phyloP scores from a whole-genome alignment of 371 early-diverging fungal genomes.

The Syncephalastrum sp. region DNA sequence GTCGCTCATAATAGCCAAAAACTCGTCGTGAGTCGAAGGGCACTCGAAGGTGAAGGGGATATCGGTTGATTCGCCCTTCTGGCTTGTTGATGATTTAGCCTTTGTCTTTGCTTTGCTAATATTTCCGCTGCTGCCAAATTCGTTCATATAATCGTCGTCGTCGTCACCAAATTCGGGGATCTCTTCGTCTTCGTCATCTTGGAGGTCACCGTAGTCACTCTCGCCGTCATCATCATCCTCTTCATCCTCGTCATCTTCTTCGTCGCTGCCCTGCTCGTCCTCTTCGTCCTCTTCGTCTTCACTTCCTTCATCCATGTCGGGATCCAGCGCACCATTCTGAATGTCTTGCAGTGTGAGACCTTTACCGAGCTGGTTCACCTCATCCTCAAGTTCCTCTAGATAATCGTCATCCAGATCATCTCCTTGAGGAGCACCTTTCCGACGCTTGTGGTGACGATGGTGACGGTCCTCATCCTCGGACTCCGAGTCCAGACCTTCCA shows the following conservation, averaged over 20 bases:
- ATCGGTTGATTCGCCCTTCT: constrained; percentile 40
- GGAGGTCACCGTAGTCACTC: constrained; percentile 46
- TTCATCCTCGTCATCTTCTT: constrained; percentile 47
- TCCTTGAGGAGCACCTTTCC: constrained; percentile 59
- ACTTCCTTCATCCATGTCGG: constrained; percentile 28
- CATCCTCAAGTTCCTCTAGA: constrained; percentile 45
- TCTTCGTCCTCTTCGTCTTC: constrained; percentile 32
- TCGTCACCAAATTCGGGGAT: constrained; percentile 40
- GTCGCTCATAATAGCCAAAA: constrained; percentile 51
- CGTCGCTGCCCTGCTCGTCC: constrained; percentile 36
- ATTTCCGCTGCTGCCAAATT: constrained; percentile 29
- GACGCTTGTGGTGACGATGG: constrained; percentile 39
- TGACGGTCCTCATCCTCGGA: constrained; percentile 63
- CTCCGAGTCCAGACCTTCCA: constrained; percentile 79
- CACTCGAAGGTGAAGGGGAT: constrained; percentile 85
- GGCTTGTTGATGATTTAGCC: constrained; percentile 5
- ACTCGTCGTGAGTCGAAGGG: constrained; percentile 68
- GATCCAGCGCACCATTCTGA: constrained; percentile 31
- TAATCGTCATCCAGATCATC: constrained; percentile 87
- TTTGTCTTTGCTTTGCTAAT: constrained; percentile 27
- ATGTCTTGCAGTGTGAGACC: constrained; percentile 55
- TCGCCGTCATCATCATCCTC: constrained; percentile 37
- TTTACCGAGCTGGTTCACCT: constrained; percentile 35
- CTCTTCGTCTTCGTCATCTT: constrained; percentile 36
- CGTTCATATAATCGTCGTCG: constrained; percentile 50